Conservation (phyloP, 2,329 filamentous ascomycete species). For the Arthrobotrys conoides region DNA sequence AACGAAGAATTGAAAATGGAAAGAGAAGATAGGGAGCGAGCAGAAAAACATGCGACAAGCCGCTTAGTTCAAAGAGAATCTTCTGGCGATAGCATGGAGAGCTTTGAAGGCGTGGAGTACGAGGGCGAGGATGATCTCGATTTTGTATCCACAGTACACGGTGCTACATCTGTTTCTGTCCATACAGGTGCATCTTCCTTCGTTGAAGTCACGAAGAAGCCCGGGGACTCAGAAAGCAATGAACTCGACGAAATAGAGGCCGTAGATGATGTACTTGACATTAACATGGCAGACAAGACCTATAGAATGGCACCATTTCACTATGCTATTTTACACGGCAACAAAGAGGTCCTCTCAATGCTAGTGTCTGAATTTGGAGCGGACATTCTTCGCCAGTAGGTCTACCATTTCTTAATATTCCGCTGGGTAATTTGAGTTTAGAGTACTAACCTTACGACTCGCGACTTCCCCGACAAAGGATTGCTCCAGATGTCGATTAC, state of each 20-base stretch:
- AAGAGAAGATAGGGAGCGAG: conserved; percentile 70
- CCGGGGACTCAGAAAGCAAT: conserved; percentile 68
- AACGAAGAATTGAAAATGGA: conserved; percentile 80
- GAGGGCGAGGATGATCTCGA: conserved; percentile 69
- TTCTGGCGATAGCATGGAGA: conserved; percentile 63
- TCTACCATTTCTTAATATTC: conserved; percentile 66
- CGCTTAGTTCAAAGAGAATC: conserved; percentile 26
- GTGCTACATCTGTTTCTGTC: conserved; percentile 16
- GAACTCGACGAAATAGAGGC: conserved; percentile 72
- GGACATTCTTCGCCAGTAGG: conserved; percentile 83
- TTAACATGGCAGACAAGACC: conserved; percentile 85
- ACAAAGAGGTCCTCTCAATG: conserved; percentile 77
- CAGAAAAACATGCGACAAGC: neutral
- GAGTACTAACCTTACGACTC: conserved; percentile 45
- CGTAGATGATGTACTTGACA: conserved; percentile 83
- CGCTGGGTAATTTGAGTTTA: conserved; percentile 37
- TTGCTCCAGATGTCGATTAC: neutral
- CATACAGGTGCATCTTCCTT: conserved; percentile 38
- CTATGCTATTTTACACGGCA: conserved; percentile 81
- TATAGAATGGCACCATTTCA: conserved; percentile 74
- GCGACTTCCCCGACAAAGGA: conserved; percentile 39
- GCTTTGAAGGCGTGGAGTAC: conserved; percentile 63
- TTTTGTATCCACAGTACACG: conserved; percentile 67
- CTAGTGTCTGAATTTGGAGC: conserved; percentile 80
- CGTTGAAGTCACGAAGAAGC: conserved; percentile 64